These are phyloP conservation scores for Cytidiella melzeri DNA, from an alignment of 768 basidiomycete species.

Conservation along the genomic window DNA sequence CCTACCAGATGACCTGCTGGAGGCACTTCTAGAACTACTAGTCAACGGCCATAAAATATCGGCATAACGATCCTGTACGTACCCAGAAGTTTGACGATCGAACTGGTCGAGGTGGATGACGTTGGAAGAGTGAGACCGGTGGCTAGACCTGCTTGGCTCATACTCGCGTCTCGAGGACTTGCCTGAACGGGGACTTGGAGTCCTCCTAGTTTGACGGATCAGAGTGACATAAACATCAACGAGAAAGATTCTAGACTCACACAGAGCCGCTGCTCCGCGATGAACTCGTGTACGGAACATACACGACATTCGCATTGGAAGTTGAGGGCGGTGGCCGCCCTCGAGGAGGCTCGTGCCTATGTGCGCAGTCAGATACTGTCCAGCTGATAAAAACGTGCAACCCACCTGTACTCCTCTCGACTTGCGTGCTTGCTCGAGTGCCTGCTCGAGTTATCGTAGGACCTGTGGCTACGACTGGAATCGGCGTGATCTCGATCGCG, in stretches of 20 bases:
- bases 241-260: background rate
- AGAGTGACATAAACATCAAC: no score
- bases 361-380: background rate
- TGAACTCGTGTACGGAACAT: constrained; percentile 4
- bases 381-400: background rate
- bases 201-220: background rate
- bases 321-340: background rate
- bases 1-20: constrained; percentile 14
- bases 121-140: constrained; percentile 5
- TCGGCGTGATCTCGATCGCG: constrained; percentile 10
- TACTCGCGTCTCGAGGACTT: constrained; percentile 6
- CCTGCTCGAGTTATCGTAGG: background rate
- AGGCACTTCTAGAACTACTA: constrained; percentile 2
- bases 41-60: background rate
- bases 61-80: background rate
- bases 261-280: background rate
- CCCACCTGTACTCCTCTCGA: background rate
- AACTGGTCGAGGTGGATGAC: constrained; percentile 9
- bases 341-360: background rate
- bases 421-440: background rate
- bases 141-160: constrained; percentile 4
- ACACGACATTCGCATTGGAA: constrained; percentile 5
- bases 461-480: background rate
- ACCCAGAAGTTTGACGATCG: constrained; percentile 3
- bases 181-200: constrained; percentile 6